Evolutionary conservation across 1,284 basidiomycete genomes (phyloP), one percentile per base, ranked within the genome.

Genomic region (Hemileia vastatrix): DNA sequence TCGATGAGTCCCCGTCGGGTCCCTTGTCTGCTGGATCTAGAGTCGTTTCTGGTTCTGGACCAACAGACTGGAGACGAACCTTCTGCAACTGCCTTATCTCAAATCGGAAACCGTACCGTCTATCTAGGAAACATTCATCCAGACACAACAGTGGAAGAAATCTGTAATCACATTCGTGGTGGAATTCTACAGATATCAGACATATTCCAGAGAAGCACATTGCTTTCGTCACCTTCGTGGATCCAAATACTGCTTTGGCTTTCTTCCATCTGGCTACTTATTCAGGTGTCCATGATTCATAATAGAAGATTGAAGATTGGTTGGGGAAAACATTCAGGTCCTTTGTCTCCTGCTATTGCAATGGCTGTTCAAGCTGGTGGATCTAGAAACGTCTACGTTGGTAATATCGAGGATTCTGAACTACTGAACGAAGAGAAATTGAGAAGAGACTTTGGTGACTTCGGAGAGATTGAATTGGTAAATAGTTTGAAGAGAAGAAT

Each of bases 131-230:
- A 75, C 65, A 70, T 75, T 56, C 73, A 75, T 43, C 72, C 70
- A 13, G 71, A 74, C 23, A 74, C 72, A 13, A 75, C 71, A 4
- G 70, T 70, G 1, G 73, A 72, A 53, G 73, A 75, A 65, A 75
- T 75, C 63, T 75, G 73, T 68, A 75, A 75, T 67, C 72, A 74
- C 64, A 71, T 75, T 40, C 72, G 73, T 4, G 73, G 73, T 24
- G 73, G 73, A 19, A 72, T 75, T 49, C 59, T 75, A 59, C 72
- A 75, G 61, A 69, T 52, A 67, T 75, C 44, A 70, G 72, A 18
- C 72, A 70, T 62, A 72, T 75, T 57, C 66, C 71, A 6, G 72
- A 75, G 53, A 70, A 72, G 64, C 73, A 75, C 64, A 75, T 75
- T 54, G 71, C 73, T 0, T 75, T 75, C 58, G 71, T 75, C 45